Evolutionary conservation across 2,329 filamentous ascomycete species (phyloP).

Genomic region (Sporothrix curviconia): DNA sequence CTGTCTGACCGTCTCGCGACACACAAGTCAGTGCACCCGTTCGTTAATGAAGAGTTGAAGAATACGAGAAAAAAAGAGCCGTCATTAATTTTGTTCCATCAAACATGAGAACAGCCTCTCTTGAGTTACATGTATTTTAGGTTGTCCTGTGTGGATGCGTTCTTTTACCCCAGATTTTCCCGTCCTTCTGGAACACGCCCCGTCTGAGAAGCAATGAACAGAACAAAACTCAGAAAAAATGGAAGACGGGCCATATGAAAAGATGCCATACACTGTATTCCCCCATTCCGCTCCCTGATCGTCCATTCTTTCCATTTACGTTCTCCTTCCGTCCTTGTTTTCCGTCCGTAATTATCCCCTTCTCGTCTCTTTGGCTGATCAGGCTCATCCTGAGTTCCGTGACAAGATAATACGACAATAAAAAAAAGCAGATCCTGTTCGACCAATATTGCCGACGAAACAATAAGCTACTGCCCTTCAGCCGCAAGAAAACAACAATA

Average conservation of each 20-base stretch:
- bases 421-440: neutral
- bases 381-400: neutral
- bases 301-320: neutral
- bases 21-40: too few species aligned
- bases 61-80: too few species aligned
- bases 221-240: neutral
- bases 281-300: too few species aligned
- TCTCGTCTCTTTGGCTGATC: too few species aligned
- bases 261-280: too few species aligned
- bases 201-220: neutral
- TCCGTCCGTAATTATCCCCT: too few species aligned
- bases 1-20: too few species aligned
- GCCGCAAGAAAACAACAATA: neutral
- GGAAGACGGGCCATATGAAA: neutral
- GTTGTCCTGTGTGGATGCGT: neutral
- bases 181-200: constrained; percentile 10
- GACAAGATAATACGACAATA: neutral
- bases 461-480: neutral
- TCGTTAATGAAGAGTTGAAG: too few species aligned
- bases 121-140: too few species aligned
- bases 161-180: constrained; percentile 10
- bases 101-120: neutral
- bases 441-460: neutral
- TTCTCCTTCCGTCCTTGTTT: neutral
- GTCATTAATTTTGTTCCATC: neutral